Evolutionary conservation across 768 basidiomycete species (phyloP).

Genomic region (Epithele typhae): DNA sequence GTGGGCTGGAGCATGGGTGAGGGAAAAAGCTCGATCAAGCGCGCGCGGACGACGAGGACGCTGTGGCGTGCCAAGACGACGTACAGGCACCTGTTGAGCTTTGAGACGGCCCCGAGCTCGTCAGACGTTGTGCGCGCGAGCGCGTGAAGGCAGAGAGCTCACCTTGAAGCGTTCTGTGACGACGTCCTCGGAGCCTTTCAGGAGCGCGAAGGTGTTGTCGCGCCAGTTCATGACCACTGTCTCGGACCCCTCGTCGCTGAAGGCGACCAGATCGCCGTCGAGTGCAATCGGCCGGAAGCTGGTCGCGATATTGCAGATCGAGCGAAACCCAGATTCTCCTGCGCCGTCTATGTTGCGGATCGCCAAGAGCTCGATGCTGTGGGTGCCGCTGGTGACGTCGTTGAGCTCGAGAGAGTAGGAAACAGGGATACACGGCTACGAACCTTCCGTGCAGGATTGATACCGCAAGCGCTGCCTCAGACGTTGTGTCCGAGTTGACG

Average conservation of each 20-base stretch:
- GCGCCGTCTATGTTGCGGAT: no score
- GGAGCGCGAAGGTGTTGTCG: slow-evolving; percentile 39
- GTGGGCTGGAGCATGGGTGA: slow-evolving; percentile 36
- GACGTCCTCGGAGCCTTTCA: slow-evolving; percentile 34
- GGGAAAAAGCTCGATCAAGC: slow-evolving; percentile 53
- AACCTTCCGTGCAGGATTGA: slow-evolving; percentile 30
- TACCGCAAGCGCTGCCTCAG: slow-evolving; percentile 47
- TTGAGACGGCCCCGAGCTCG: no score
- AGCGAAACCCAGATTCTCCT: no score
- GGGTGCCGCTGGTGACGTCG: slow-evolving; percentile 11
- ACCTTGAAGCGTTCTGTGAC: slow-evolving; percentile 30
- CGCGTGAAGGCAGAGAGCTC: background rate
- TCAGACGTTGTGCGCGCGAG: background rate
- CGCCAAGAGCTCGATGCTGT: slow-evolving; percentile 28
- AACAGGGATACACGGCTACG: background rate
- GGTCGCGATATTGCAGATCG: slow-evolving; percentile 26
- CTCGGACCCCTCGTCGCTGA: slow-evolving; percentile 48
- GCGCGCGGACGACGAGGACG: slow-evolving; percentile 56
- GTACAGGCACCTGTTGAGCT: slow-evolving; percentile 51
- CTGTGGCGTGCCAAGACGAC: slow-evolving; percentile 43
- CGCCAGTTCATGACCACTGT: slow-evolving; percentile 57
- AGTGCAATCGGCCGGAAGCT: slow-evolving; percentile 44
- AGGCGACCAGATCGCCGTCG: slow-evolving; percentile 46
- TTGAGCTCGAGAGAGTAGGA: background rate
- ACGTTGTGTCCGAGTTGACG: slow-evolving; percentile 42